Conservation (phyloP, 1,284 basidiomycete species). For the Crepidotus sp. region DNA sequence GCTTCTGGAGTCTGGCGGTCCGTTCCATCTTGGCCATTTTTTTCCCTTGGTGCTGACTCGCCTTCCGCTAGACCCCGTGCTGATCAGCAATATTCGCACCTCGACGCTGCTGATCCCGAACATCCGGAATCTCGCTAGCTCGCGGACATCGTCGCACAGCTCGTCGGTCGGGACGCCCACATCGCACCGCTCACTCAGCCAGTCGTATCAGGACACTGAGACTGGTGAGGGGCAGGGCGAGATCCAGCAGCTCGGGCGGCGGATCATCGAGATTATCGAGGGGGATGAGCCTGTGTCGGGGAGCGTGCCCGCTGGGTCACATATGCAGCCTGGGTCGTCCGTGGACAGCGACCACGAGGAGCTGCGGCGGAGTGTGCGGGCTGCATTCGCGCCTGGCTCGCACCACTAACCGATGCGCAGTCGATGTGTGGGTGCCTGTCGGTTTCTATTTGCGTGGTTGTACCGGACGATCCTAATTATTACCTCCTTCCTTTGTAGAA, state of each 20-base stretch:
- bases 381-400: constrained; percentile 61
- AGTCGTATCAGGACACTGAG: constrained; percentile 76
- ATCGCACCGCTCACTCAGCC: constrained; percentile 58
- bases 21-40: constrained; percentile 17
- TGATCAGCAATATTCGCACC: constrained; percentile 81
- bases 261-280: constrained; percentile 74
- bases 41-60: constrained; percentile 4
- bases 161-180: constrained; percentile 68
- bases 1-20: constrained; percentile 87
- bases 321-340: constrained; percentile 57
- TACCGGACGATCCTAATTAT: constrained; percentile 12
- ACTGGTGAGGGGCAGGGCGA: constrained; percentile 77
- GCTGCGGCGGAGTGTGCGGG: constrained; percentile 67
- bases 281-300: constrained; percentile 49
- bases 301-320: constrained; percentile 48
- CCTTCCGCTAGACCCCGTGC: constrained; percentile 58
- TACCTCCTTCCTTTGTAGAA: constrained; percentile 4
- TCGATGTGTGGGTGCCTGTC: background rate
- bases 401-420: constrained; percentile 30
- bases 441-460: background rate
- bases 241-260: constrained; percentile 76
- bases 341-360: constrained; percentile 65
- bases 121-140: constrained; percentile 73
- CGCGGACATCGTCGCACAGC: constrained; percentile 61
- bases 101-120: constrained; percentile 77